Evolutionary conservation across 2,329 filamentous ascomycete genomes (phyloP).

Genomic region (Chrysosporium queenslandicum): DNA sequence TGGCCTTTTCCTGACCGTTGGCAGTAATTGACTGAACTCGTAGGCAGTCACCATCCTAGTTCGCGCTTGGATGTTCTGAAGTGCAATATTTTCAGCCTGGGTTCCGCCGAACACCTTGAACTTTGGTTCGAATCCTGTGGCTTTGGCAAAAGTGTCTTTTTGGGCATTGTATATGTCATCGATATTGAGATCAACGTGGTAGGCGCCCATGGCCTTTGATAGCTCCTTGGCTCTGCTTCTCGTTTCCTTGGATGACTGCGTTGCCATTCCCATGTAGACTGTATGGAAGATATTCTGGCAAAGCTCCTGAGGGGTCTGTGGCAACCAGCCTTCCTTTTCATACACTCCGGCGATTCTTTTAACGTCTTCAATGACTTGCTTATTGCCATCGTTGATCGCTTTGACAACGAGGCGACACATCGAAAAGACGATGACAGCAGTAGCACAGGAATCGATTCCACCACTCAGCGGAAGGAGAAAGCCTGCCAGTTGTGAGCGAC

Average conservation of each 20-base stretch:
- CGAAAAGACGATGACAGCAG: conserved; percentile 26
- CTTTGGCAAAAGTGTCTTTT: conserved; percentile 29
- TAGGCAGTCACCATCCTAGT: conserved; percentile 56
- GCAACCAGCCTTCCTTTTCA: conserved; percentile 32
- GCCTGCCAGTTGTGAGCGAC: conserved; percentile 22
- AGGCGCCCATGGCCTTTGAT: conserved; percentile 49
- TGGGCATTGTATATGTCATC: conserved; percentile 48
- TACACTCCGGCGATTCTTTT: conserved; percentile 31
- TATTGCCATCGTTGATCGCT: conserved; percentile 22
- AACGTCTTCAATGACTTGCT: conserved; percentile 22
- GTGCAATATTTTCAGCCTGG: conserved; percentile 23
- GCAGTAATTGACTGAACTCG: conserved; percentile 52
- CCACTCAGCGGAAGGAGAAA: conserved; percentile 28
- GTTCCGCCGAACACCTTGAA: conserved; percentile 55
- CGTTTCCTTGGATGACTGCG: conserved; percentile 55
- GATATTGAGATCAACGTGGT: conserved; percentile 64
- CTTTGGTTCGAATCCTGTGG: conserved; percentile 49
- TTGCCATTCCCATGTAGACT: conserved; percentile 58
- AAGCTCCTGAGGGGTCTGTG: conserved; percentile 49
- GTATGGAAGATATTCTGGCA: conserved; percentile 50
- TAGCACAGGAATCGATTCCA: conserved; percentile 27
- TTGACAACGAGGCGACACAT: conserved; percentile 27
- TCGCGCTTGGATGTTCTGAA: conserved; percentile 47
- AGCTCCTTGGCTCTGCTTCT: conserved; percentile 54
- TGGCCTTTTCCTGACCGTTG: conserved; percentile 44